A percentile compares a stretch with the other conserved stretches of the same genome.
Evolutionary conservation across 2,329 filamentous ascomycete genomes (phyloP).

Genomic region (Calycina herbarum): DNA sequence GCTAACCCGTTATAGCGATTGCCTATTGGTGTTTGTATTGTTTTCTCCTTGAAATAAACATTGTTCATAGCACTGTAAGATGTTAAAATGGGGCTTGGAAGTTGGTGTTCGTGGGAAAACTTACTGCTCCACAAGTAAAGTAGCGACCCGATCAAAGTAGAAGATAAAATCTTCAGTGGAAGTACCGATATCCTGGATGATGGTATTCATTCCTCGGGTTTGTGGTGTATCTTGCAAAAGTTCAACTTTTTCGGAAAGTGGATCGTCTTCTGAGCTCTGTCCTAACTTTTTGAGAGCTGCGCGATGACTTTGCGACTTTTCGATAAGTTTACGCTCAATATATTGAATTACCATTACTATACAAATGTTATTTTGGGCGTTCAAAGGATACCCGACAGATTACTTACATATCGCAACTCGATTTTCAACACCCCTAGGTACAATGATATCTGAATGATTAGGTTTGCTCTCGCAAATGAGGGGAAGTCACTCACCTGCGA

Average conservation of each 20-base stretch:
- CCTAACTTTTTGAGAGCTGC: slow-evolving; percentile 77
- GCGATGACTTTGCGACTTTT: slow-evolving; percentile 83
- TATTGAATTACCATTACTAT: slow-evolving; percentile 90
- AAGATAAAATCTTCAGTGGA: slow-evolving; percentile 91
- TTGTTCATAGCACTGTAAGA: slow-evolving; percentile 69
- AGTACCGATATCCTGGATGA: slow-evolving; percentile 79
- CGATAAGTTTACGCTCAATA: slow-evolving; percentile 80
- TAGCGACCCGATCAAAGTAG: slow-evolving; percentile 88
- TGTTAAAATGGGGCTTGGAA: slow-evolving; percentile 12
- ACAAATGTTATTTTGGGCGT: not conserved
- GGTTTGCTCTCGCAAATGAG: not conserved
- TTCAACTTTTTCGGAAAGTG: slow-evolving; percentile 73
- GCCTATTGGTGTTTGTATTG: slow-evolving; percentile 70
- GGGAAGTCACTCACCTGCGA: slow-evolving; percentile 62
- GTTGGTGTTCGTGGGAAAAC: slow-evolving; percentile 26
- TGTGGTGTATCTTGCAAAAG: slow-evolving; percentile 77
- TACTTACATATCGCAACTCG: slow-evolving; percentile 77
- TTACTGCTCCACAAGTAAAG: slow-evolving; percentile 79
- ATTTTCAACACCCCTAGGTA: slow-evolving; percentile 93
- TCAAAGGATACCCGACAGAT: not conserved
- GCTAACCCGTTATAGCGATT: slow-evolving; percentile 70
- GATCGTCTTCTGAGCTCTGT: slow-evolving; percentile 66
- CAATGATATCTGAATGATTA: slow-evolving; percentile 72
- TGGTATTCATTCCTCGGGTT: slow-evolving; percentile 83
- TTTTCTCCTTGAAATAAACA: slow-evolving; percentile 63